These are phyloP conservation scores for Fusarium pseudograminearum DNA, from an alignment of 2,329 filamentous ascomycete species.

Conservation along the genomic window DNA sequence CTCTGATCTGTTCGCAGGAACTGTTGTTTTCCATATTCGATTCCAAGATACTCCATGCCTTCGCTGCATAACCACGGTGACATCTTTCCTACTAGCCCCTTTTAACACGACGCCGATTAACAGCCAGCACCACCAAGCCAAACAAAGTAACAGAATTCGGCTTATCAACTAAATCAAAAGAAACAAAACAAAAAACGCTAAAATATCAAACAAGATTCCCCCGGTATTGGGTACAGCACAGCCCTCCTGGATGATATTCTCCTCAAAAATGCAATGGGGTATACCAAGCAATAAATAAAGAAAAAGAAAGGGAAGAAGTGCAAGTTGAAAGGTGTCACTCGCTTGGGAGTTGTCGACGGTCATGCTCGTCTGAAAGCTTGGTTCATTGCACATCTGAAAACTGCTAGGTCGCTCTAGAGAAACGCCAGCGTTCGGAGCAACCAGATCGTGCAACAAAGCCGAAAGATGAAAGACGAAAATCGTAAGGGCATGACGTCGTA, in stretches of 20 bases:
- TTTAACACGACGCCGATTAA: slow-evolving; percentile 1
- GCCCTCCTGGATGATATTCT: slow-evolving; percentile 28
- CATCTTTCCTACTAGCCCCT: background rate
- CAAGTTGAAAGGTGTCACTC: slow-evolving; percentile 20
- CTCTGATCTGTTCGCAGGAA: background rate
- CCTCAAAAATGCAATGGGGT: slow-evolving; percentile 44
- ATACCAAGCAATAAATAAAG: slow-evolving; percentile 43
- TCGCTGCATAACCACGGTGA: background rate
- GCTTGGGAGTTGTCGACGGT: slow-evolving; percentile 20
- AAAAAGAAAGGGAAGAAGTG: slow-evolving; percentile 11
- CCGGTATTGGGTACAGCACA: slow-evolving; percentile 20
- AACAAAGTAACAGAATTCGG: slow-evolving; percentile 20
- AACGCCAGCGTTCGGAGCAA: slow-evolving; percentile 36
- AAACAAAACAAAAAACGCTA: slow-evolving; percentile 31
- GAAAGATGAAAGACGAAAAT: slow-evolving; percentile 40
- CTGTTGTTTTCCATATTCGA: slow-evolving; percentile 2
- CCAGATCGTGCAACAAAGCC: slow-evolving; percentile 25
- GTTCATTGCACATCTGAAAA: slow-evolving; percentile 21
- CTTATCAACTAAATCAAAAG: slow-evolving; percentile 20
- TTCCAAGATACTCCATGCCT: background rate
- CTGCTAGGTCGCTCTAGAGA: slow-evolving; percentile 20
- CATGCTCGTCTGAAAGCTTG: slow-evolving; percentile 13
- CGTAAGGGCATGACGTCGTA: slow-evolving; percentile 54
- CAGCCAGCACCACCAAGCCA: slow-evolving; percentile 3
- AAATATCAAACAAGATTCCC: slow-evolving; percentile 23